Evolutionary conservation across 805 yeast species (phyloP).

Genomic region (Metschnikowia lochheadii): DNA sequence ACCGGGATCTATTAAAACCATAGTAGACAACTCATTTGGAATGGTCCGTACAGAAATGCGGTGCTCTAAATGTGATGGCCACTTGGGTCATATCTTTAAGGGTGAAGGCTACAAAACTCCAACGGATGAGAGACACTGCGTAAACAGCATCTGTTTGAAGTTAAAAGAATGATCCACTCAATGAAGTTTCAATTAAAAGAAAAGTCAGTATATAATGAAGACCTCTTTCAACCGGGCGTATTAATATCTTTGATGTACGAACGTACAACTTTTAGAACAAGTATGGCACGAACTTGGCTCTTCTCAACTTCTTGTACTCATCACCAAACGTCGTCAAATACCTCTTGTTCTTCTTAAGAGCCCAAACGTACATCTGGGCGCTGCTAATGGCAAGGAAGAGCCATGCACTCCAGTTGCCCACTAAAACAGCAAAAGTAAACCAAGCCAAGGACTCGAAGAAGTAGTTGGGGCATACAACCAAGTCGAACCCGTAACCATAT

Average conservation of each 20-base stretch:
- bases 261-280: conserved; percentile 5
- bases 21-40: conserved; percentile 62
- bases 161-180: conserved; percentile 32
- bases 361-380: conserved; percentile 89
- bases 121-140: conserved; percentile 92
- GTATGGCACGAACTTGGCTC: conserved; percentile 69
- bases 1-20: conserved; percentile 67
- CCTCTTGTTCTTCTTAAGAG: conserved; percentile 72
- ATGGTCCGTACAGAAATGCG: conserved; percentile 87
- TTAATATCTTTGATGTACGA: background rate
- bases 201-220: background rate
- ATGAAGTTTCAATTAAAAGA: background rate
- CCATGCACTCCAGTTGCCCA: conserved; percentile 73
- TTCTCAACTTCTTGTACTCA: conserved; percentile 74
- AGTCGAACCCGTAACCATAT: conserved; percentile 75
- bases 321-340: conserved; percentile 68
- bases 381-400: conserved; percentile 68
- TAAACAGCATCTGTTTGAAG: conserved; percentile 77
- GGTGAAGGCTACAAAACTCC: conserved; percentile 92
- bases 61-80: conserved; percentile 87
- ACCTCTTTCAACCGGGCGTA: background rate
- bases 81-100: conserved; percentile 89
- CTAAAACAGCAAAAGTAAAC: conserved; percentile 65
- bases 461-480: conserved; percentile 90
- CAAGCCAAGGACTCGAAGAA: conserved; percentile 81